A percentile compares a stretch with the other conserved stretches of the same genome.
These are phyloP conservation scores for Beauveria medogensis DNA, from an alignment of 2,329 filamentous ascomycete genomes.

Conservation along the genomic window DNA sequence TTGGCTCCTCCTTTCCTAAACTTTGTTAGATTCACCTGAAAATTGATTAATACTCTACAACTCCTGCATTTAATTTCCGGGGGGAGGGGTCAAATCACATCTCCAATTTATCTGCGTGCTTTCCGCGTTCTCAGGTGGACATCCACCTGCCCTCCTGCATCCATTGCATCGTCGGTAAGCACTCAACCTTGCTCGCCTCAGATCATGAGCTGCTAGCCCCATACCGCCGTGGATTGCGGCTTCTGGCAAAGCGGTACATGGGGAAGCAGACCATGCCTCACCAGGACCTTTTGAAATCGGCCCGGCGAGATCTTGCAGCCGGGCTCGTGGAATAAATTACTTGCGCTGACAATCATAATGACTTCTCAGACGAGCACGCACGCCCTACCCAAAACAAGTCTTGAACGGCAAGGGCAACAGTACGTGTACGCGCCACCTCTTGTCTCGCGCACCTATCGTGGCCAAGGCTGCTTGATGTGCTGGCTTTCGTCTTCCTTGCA, in stretches of 20 bases:
- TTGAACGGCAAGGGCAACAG: not conserved
- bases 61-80: not conserved
- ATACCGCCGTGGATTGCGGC: not conserved
- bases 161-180: not conserved
- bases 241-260: not conserved
- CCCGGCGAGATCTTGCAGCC: not conserved
- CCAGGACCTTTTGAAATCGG: not conserved
- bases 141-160: not conserved
- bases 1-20: not conserved
- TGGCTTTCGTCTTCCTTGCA: not conserved
- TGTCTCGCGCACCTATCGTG: not conserved
- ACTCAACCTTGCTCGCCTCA: not conserved
- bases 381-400: not conserved
- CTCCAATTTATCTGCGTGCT: conserved; percentile 4
- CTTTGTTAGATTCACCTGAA: not conserved
- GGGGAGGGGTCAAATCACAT: not conserved
- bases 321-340: not conserved
- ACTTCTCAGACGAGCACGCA: not conserved
- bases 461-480: not conserved
- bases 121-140: not conserved
- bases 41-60: not conserved
- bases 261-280: not conserved
- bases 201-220: conserved; percentile 1
- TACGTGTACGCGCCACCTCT: not conserved
- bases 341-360: not conserved